Percentiles rank a stretch among this genome's conserved stretches.
These are phyloP conservation scores for Candida ovalis DNA, from an alignment of 805 yeast species.

Conservation along the genomic window DNA sequence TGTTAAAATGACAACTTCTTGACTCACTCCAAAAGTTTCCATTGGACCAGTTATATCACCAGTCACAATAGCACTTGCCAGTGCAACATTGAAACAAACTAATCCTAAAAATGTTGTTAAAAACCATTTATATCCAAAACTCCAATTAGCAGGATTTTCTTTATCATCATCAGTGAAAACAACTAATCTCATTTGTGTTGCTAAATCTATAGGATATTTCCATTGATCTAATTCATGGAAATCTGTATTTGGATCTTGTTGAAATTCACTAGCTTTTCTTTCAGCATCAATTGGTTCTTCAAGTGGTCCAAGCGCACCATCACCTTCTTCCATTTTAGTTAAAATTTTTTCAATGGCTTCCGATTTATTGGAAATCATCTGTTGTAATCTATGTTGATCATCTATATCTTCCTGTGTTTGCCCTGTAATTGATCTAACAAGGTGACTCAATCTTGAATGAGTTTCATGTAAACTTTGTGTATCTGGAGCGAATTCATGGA, in stretches of 20 bases:
- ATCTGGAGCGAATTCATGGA: not conserved
- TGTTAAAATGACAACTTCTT: conserved; percentile 55
- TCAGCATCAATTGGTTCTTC: conserved; percentile 52
- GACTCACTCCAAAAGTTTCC: conserved; percentile 47
- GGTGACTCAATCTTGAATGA: conserved; percentile 6
- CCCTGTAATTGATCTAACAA: conserved; percentile 13
- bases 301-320: conserved; percentile 51
- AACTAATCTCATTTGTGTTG: conserved; percentile 54
- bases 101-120: conserved; percentile 46
- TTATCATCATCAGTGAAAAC: conserved; percentile 46
- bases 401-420: conserved; percentile 17
- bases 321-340: conserved; percentile 35
- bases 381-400: conserved; percentile 28
- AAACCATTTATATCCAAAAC: conserved; percentile 42
- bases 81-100: conserved; percentile 55
- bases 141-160: conserved; percentile 50
- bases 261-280: conserved; percentile 26
- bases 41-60: conserved; percentile 57
- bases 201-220: conserved; percentile 54
- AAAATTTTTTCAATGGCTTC: conserved; percentile 36
- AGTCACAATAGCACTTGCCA: conserved; percentile 60
- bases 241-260: conserved; percentile 27
- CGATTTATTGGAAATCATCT: conserved; percentile 31
- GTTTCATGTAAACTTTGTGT: not conserved
- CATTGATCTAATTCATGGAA: conserved; percentile 42